Evolutionary conservation across 2,329 filamentous ascomycete species (phyloP).

Genomic region (Phyllosticta ampelicida): DNA sequence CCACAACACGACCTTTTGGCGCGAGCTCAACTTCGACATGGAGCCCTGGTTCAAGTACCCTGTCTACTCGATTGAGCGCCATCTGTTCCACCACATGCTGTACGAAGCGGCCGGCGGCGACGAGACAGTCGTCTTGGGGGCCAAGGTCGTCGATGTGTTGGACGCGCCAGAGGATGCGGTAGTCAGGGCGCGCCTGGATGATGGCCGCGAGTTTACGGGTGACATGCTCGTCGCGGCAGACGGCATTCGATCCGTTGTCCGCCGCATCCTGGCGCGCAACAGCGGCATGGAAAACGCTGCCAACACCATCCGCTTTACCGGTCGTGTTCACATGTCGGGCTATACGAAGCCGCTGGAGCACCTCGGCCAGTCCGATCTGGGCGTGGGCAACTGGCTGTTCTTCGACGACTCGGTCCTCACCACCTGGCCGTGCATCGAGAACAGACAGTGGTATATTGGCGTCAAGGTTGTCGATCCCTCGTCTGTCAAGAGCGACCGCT

Average conservation of each 20-base stretch:
- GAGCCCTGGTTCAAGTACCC: slow-evolving; percentile 10
- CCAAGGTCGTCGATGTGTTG: neutral
- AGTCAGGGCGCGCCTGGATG: neutral
- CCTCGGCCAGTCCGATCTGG: neutral
- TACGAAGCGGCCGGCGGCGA: slow-evolving; percentile 11
- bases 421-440: neutral
- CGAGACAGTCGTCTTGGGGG: neutral
- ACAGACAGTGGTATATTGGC: neutral
- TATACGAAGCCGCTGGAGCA: neutral
- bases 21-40: neutral
- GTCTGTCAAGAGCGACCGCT: neutral
- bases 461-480: neutral
- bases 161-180: neutral
- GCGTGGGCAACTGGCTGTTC: neutral
- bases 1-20: neutral
- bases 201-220: neutral
- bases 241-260: neutral
- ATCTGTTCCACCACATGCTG: slow-evolving; percentile 13
- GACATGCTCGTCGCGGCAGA: neutral
- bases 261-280: neutral
- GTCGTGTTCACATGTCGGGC: neutral
- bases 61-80: slow-evolving; percentile 10
- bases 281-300: neutral
- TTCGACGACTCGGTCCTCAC: neutral
- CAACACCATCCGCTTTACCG: neutral